Base-by-base conservation (phyloP, 257 asterid genomes). In the Hygrophila difformis region DNA sequence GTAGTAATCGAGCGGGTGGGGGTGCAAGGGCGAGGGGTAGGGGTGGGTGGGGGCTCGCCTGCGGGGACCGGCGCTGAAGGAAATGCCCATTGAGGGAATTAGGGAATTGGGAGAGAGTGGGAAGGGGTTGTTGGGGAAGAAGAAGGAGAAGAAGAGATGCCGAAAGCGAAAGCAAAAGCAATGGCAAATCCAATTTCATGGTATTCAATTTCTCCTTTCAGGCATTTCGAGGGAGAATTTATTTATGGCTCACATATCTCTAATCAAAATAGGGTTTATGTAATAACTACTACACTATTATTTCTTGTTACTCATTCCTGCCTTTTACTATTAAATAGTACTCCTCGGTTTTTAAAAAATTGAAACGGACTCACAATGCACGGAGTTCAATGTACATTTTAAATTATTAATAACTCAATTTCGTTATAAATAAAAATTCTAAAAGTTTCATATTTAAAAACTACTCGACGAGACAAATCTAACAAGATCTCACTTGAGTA, bases 41-140 rank as follows among this genome's bases (percentile, higher is more conserved):
- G 59, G 67, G 59, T 57, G 67, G 59, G 64, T 56, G 62, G 49
- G 59, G 69, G 62, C 33, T 48, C 76, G 45, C 33, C 85, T 51
- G 56, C 84, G 33, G 34, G 66, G 19, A 60, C 63, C 60, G 79
- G 66, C 59, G 74, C 88, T 72, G 31, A 71, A 47, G 18, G 83
- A 68, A 53, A 75, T 49, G 39, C 88, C 83, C 88, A 78, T 76
- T 38, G 24, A n/a, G n/a, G n/a, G n/a, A n/a, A n/a, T n/a, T n/a
- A n/a, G n/a, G n/a, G n/a, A n/a, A n/a, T n/a, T n/a, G n/a, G n/a
- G n/a, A n/a, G n/a, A n/a, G n/a, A n/a, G n/a, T 33, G 10, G 39
- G 39, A 29, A 9, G 49, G 14, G 56, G 47, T 51, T 37, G 16
- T 63, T 57, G 51, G 70, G 70, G 60, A 53, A 57, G 61, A 33